Conservation (phyloP, 345 rosid species). For the Melaleuca quinquenervia region DNA sequence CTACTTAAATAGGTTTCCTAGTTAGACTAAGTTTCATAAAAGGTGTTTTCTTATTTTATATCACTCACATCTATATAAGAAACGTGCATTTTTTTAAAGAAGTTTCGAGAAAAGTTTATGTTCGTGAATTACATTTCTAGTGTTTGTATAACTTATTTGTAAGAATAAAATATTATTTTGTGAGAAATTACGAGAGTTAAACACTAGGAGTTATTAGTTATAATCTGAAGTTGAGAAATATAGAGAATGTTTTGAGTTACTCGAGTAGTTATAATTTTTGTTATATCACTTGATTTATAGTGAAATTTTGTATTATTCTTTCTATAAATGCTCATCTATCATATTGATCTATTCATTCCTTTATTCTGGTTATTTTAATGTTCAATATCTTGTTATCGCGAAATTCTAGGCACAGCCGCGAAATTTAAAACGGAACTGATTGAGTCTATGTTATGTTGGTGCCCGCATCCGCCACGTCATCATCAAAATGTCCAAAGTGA, state of each 20-base stretch:
- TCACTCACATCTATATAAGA: neutral
- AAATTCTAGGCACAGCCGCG: neutral
- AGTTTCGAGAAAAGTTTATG: neutral
- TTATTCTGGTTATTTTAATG: too few relatives aligned
- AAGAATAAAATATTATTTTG: neutral
- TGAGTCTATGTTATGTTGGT: neutral
- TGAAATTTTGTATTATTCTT: neutral
- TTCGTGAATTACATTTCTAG: neutral
- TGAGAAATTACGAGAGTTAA: fast-evolving
- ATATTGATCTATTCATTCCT: fast-evolving
- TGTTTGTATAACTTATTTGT: neutral
- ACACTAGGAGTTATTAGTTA: neutral
- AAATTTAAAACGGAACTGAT: neutral
- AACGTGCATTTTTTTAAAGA: neutral
- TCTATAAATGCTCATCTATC: neutral
- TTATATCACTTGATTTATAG: neutral
- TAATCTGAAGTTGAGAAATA: neutral
- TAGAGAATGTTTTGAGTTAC: neutral
- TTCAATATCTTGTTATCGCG: too few relatives aligned
- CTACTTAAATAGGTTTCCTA: neutral
- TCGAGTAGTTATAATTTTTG: neutral
- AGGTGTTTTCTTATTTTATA: neutral
- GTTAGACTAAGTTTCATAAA: neutral
- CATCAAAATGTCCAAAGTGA: neutral
- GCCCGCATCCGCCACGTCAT: neutral